Evolutionary conservation across 2,329 filamentous ascomycete species (phyloP), one percentile per base, ranked within the genome.

Genomic region (Metarhizium humberi): DNA sequence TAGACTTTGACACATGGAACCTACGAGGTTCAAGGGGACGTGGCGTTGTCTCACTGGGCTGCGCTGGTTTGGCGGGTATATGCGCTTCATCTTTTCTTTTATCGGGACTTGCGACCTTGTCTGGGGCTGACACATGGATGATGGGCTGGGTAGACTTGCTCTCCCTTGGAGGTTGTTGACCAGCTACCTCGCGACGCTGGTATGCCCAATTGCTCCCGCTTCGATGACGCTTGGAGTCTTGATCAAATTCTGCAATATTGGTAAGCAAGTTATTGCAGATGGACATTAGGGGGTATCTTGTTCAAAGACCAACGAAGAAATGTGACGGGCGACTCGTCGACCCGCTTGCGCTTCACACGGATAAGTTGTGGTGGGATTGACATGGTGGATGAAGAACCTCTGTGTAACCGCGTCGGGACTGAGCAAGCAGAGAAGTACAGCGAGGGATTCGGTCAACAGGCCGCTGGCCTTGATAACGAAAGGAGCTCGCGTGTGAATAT

Each of bases 281-380:
- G 55, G 51, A 18, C 51, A 49, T 48, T 40, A 34, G 56, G 55
- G 50, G 50, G 43, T 42, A 52, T 50, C 51, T 16, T 48, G 6
- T 14, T 14, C 20, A 18, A 43, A 14, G 51, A 70, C 77, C 58
- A 63, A 83, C 79, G 75, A 50, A 84, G 74, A 61, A 80, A 81
- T 53, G 79, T 75, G 52, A 83, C 76, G 3, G 80, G 78, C 13
- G 72, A 70, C 56, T 79, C 75, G 16, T 77, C 78, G 52, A 75
- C 76, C 45, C 78, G 77, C 69, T 84, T 84, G 63, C 81, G 79
- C 73, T 84, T 84, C 60, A 84, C 77, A 56, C 78, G 77, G 67
- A 84, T 84, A 51, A 80, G 70, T 58, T 81, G 76, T 30, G 80
- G 80, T 29, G 80, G 81, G 4, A 81, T 70, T 51, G 80, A 80